Base-by-base conservation (phyloP, 2,329 filamentous ascomycete species). In the Dothidotthia symphoricarpi region DNA sequence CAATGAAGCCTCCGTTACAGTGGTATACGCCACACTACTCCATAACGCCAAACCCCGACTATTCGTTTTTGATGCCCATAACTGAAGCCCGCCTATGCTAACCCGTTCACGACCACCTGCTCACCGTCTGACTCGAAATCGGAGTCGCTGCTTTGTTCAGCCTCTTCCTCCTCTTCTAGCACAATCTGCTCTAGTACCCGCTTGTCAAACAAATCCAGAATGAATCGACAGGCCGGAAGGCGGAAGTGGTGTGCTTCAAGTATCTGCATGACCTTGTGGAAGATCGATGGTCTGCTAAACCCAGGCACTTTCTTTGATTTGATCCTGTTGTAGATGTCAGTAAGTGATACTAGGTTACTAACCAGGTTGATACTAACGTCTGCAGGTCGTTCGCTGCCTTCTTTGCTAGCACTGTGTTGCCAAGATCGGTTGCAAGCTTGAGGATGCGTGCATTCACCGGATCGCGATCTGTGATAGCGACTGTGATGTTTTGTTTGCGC, bases 161-260 rank as follows among this genome's bases (percentile, higher is more conserved):
- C 60, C 1, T 62, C 65, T 12, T 59, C 70, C 14, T 86, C 85
- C 54, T 87, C 85, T 34, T 86, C 83, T 41, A 95, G 82, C 10
- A 98, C 86, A 43, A 96, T 86, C 49, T 81, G 80, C 47, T 89
- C 77, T 68, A 97, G 76, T 28, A 97, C 87, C 42, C 80, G 83
- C 68, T 91, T 93, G 59, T 97, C 91, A 57, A 98, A 98, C 15
- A 98, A 71, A 61, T 97, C 93, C 43, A 97, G 83, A 24, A 95
- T 86, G 69, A 95, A 90, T 30, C 91, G 83, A 45, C 91, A 85
- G 17, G 94, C 86, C 1, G 84, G 85, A 2, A 98, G 76, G 15
- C 89, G 81, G 67, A 93, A 97, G 61, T 94, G 88, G 56, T 95
- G 91, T 51, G 81, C 83, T 66, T 96, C 89, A 42, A 98, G 76